A percentile compares a stretch with the other conserved stretches of the same genome.
Evolutionary conservation across 2,329 filamentous ascomycete species (phyloP).

Genomic region (Fusarium citri): DNA sequence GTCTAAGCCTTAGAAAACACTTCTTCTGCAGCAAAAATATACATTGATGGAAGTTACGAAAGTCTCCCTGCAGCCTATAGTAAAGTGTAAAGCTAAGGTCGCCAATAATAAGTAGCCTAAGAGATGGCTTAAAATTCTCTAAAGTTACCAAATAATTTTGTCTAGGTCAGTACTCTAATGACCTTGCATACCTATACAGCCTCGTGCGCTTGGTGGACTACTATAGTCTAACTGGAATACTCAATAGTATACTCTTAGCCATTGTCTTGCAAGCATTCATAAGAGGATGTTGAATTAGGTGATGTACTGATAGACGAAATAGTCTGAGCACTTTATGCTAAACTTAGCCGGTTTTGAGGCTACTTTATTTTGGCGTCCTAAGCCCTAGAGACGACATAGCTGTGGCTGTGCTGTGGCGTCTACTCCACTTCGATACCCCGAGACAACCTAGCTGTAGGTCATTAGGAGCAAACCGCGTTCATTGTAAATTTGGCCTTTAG

Average conservation of each 20-base stretch:
- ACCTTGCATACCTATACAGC: neutral
- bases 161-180: neutral
- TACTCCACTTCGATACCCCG: neutral
- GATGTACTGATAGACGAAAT: neutral
- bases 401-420: neutral
- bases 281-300: neutral
- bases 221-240: rapidly evolving
- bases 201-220: neutral
- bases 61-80: too few relatives aligned
- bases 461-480: slow-evolving; percentile 5
- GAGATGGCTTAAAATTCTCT: neutral
- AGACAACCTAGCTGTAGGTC: slow-evolving; percentile 1
- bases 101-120: neutral
- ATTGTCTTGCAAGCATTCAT: too few relatives aligned
- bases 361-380: slow-evolving; percentile 24
- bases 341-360: rapidly evolving
- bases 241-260: neutral
- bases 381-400: neutral
- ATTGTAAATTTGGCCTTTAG: slow-evolving; percentile 12
- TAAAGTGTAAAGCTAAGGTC: neutral
- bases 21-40: too few relatives aligned
- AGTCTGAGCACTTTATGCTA: neutral
- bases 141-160: neutral
- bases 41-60: too few relatives aligned
- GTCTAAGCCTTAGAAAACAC: too few relatives aligned